A percentile compares a stretch with the other conserved stretches of the same genome.
phyloP scores from a whole-genome alignment of 1,284 basidiomycete genomes.

The Fomitopsis pinicola region DNA sequence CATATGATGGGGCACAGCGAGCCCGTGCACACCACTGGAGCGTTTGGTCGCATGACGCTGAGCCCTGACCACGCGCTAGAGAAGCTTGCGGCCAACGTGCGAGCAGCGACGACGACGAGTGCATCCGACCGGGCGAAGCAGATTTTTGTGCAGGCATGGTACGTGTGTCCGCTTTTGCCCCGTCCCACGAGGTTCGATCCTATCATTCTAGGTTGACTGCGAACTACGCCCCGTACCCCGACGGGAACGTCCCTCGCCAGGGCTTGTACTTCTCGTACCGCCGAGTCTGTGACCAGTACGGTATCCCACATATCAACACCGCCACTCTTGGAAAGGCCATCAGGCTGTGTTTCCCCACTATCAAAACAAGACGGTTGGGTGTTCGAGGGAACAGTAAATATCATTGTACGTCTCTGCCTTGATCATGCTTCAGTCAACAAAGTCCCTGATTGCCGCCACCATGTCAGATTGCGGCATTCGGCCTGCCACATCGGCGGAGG shows the following conservation, averaged over 20 bases:
- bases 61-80: constrained; percentile 74
- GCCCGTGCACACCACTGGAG: constrained; percentile 58
- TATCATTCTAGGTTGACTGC: constrained; percentile 62
- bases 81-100: constrained; percentile 81
- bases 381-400: constrained; percentile 92
- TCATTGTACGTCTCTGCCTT: constrained; percentile 60
- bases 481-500: constrained; percentile 82
- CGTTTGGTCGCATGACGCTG: constrained; percentile 71
- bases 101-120: constrained; percentile 82
- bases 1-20: constrained; percentile 39
- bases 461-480: constrained; percentile 81
- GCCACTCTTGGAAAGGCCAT: constrained; percentile 94
- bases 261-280: constrained; percentile 91
- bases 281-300: constrained; percentile 84
- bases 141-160: constrained; percentile 89
- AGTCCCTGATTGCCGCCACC: constrained; percentile 29
- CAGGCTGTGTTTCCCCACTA: constrained; percentile 85
- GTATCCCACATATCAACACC: constrained; percentile 90
- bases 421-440: constrained; percentile 24
- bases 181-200: constrained; percentile 2
- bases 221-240: constrained; percentile 86
- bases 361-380: constrained; percentile 89
- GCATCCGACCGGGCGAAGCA: constrained; percentile 85
- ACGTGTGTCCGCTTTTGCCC: constrained; percentile 23
- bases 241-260: constrained; percentile 85